Evolutionary conservation across 169 alveolate genomes (phyloP).

Genomic region (Eimeria maxima): DNA sequence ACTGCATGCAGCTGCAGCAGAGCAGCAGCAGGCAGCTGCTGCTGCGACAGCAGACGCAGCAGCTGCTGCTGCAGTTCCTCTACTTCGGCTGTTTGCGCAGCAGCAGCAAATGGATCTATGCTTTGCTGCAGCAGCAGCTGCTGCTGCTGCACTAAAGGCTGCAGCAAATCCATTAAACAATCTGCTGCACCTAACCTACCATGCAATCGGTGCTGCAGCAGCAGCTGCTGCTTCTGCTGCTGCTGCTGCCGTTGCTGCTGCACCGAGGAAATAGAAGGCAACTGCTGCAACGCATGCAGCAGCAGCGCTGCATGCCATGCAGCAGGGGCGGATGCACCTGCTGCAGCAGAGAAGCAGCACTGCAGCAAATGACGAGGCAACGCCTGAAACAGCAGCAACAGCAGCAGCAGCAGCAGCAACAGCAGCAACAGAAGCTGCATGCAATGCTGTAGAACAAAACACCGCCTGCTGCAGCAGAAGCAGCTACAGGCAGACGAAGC

Average conservation of each 20-base stretch:
- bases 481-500: no score
- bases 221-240: neutral
- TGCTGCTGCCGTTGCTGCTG: neutral
- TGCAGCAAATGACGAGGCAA: slow-evolving; percentile 38
- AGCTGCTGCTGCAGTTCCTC: neutral
- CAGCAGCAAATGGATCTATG: neutral
- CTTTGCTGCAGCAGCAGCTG: neutral
- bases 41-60: slow-evolving; percentile 39
- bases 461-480: neutral
- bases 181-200: neutral
- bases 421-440: neutral
- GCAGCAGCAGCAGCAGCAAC: slow-evolving; percentile 5
- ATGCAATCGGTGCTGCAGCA: neutral
- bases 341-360: slow-evolving; percentile 46
- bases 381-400: neutral
- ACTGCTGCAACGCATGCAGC: slow-evolving; percentile 27
- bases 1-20: slow-evolving; percentile 37
- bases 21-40: slow-evolving; percentile 39
- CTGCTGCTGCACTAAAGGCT: slow-evolving; percentile 15
- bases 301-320: slow-evolving; percentile 11
- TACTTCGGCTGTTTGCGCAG: neutral
- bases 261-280: neutral
- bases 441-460: neutral
- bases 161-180: neutral
- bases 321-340: neutral